Evolutionary conservation across 2,329 filamentous ascomycete species (phyloP), one percentile per base, ranked within the genome.

Genomic region (Aspergillus ibericus): DNA sequence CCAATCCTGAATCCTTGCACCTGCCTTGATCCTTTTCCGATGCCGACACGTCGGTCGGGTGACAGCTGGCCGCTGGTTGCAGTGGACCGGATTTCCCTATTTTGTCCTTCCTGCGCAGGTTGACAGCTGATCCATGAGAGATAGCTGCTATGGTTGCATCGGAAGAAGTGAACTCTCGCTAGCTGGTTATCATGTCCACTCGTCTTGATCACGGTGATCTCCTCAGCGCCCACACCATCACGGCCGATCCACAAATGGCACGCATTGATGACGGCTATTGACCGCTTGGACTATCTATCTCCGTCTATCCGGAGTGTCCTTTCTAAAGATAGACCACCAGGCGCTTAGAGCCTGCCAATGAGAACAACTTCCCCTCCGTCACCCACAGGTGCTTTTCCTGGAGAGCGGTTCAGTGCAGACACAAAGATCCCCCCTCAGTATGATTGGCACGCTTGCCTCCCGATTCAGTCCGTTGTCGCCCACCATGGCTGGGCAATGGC

Each of bases 281-380:
- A 53, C 40, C 51, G 16, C 51, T 34, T 53, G 25, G 29, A 44
- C 36, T 32, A n/a, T n/a, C n/a, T n/a, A 22, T 42, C 51, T 53
- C 51, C 51, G 25, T 6, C 16, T 18, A 32, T 49, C 16, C 47
- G 47, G 47, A 15, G 49, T 32, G n/a, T 16, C 25, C 27, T 50
- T 64, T 64, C 70, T 72, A 72, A 72, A 70, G 59, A 70, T 72
- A 72, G 68, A 60, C 56, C 51, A 48, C 53, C 46, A 63, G 65
- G 71, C 71, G 71, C 68, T 63, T 71, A 67, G 52, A 58, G 40
- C 52, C 32, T 18, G 32, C 60, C 64, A 65, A 68, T 70, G 63
- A 72, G 55, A 51, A 53, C 27, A 55, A 56, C 50, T 50, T 46
- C 51, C 50, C 58, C 59, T 63, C 62, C 53, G 55, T 59, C 44